A percentile compares a stretch with the other conserved stretches of the same genome.
phyloP scores from a whole-genome alignment of 2,329 filamentous ascomycete species.

The Tricladium varicosporioides region DNA sequence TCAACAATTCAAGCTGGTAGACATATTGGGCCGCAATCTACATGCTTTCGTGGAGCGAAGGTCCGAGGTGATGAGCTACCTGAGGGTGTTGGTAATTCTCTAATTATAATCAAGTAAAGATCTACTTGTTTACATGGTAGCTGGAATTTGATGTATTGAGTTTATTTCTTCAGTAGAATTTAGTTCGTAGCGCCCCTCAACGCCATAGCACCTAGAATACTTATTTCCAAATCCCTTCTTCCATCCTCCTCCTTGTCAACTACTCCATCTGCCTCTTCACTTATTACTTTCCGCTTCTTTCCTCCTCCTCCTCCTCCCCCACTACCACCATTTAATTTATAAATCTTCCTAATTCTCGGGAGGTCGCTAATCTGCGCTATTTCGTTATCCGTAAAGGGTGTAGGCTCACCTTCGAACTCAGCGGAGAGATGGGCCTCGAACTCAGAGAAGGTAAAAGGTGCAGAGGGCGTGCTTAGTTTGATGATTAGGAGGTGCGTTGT shows the following conservation, averaged over 20 bases:
- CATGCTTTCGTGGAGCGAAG: no score
- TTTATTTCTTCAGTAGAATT: background rate
- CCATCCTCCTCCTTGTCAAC: constrained; percentile 34
- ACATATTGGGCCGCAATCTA: no score
- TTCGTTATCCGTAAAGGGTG: constrained; percentile 61
- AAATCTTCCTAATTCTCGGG: constrained; percentile 74
- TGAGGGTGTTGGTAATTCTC: no score
- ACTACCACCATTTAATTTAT: constrained; percentile 71
- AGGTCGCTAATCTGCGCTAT: constrained; percentile 61
- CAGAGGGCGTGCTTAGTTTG: constrained; percentile 64
- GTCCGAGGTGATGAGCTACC: no score
- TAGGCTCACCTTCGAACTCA: constrained; percentile 59
- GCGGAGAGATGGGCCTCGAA: constrained; percentile 58
- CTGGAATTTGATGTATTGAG: no score
- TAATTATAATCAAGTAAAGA: no score
- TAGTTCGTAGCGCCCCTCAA: constrained; percentile 54
- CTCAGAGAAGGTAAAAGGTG: constrained; percentile 45
- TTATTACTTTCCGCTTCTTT: constrained; percentile 5
- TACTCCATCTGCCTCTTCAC: constrained; percentile 11
- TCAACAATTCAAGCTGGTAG: no score
- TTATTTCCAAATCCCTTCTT: constrained; percentile 60
- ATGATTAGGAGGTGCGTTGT: constrained; percentile 75
- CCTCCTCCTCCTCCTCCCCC: constrained; percentile 40
- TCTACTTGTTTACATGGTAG: no score
- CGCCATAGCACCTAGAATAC: constrained; percentile 76